Evolutionary conservation across 768 basidiomycete genomes (phyloP).

Genomic region (Gloeostereum incarnatum): DNA sequence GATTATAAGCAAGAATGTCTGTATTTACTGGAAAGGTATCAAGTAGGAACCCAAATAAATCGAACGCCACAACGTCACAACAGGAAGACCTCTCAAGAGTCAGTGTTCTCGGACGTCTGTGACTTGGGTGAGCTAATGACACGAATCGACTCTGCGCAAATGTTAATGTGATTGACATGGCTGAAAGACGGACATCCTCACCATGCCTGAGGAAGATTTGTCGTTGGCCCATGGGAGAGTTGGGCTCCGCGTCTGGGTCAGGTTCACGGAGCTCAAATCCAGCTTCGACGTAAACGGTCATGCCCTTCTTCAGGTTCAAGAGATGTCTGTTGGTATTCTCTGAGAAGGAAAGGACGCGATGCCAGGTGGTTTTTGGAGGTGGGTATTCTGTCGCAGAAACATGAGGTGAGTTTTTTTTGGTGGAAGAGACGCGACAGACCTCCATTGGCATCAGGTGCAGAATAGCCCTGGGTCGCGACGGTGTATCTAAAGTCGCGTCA

Average conservation of each 20-base stretch:
- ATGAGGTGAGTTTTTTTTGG: too few relatives aligned
- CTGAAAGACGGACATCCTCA: slow-evolving; percentile 19
- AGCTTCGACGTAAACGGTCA: slow-evolving; percentile 76
- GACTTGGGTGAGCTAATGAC: slow-evolving; percentile 29
- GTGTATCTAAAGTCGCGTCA: slow-evolving; percentile 43
- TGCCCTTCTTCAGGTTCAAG: slow-evolving; percentile 55
- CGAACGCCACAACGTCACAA: too few relatives aligned
- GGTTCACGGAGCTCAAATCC: slow-evolving; percentile 70
- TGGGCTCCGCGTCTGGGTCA: slow-evolving; percentile 53
- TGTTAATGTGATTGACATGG: slow-evolving; percentile 8
- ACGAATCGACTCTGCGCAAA: slow-evolving; percentile 40
- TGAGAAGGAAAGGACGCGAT: slow-evolving; percentile 68
- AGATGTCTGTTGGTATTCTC: slow-evolving; percentile 54
- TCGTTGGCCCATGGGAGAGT: slow-evolving; percentile 62
- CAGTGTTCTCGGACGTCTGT: slow-evolving; percentile 8
- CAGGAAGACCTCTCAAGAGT: neutral
- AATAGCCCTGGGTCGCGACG: slow-evolving; percentile 63
- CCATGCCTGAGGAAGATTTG: slow-evolving; percentile 82
- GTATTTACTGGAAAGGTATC: neutral
- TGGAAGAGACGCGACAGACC: slow-evolving; percentile 36
- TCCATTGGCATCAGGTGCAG: slow-evolving; percentile 45
- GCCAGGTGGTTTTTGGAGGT: slow-evolving; percentile 57
- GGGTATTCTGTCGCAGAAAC: slow-evolving; percentile 34
- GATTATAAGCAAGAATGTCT: neutral
- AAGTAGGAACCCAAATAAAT: too few relatives aligned